These are phyloP conservation scores for Rhizopogon salebrosus DNA, from an alignment of 768 basidiomycete genomes.

Conservation along the genomic window DNA sequence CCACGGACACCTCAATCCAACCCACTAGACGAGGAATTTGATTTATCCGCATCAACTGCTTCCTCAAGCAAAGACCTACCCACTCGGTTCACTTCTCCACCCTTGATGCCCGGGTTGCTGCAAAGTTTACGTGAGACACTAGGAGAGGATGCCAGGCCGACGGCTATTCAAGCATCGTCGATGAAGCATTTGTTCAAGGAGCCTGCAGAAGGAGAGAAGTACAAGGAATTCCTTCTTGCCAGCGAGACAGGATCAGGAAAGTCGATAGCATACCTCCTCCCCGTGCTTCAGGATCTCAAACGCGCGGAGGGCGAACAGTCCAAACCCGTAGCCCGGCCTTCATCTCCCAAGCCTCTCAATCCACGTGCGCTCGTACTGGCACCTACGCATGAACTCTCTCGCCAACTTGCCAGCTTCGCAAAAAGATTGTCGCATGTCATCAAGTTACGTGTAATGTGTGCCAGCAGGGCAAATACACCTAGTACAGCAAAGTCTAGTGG, in stretches of 20 bases:
- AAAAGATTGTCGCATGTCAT: constrained; percentile 70
- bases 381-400: constrained; percentile 84
- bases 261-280: constrained; percentile 85
- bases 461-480: constrained; percentile 52
- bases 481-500: constrained; percentile 20
- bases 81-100: constrained; percentile 55
- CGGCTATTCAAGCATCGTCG: constrained; percentile 75
- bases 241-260: constrained; percentile 92
- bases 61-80: constrained; percentile 26
- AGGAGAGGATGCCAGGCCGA: constrained; percentile 54
- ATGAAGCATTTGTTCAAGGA: constrained; percentile 55
- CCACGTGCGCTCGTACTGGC: constrained; percentile 81
- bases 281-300: constrained; percentile 77
- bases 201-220: constrained; percentile 9
- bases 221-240: constrained; percentile 60
- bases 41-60: constrained; percentile 23
- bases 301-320: constrained; percentile 39
- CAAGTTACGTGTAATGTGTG: constrained; percentile 73
- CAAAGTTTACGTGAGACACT: constrained; percentile 52
- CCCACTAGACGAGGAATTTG: constrained; percentile 32
- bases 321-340: constrained; percentile 4
- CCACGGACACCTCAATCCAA: constrained; percentile 8
- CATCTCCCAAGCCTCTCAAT: constrained; percentile 33
- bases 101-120: constrained; percentile 61
- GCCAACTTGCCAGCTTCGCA: constrained; percentile 72